Base-by-base conservation (phyloP, 768 basidiomycete genomes). In the Mycena amicta region DNA sequence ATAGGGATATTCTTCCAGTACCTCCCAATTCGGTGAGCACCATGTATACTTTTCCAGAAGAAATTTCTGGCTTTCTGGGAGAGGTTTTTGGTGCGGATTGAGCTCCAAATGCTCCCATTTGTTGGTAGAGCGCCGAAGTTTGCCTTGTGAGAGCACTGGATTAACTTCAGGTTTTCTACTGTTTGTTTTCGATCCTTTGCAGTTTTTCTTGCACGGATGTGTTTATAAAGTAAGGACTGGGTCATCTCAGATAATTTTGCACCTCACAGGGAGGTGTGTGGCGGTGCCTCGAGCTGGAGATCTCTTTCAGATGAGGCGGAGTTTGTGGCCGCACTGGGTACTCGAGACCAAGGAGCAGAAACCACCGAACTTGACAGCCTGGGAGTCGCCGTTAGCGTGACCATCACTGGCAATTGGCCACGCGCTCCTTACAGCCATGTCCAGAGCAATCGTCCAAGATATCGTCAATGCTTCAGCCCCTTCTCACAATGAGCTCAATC, bases 1-100 rank as follows among this genome's bases (percentile, higher is more conserved):
- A 22, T 26, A 3, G 51, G 54, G 15, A 61, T 57, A 40, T 58
- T 40, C 6, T 28, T 23, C 63, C 63, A 64, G 52, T 49, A 61
- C 6, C 26, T 37, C n/a, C n/a, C n/a, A n/a, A n/a, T n/a, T n/a
- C n/a, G n/a, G n/a, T n/a, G n/a, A n/a, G n/a, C n/a, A n/a, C n/a
- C n/a, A n/a, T n/a, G n/a, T n/a, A n/a, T n/a, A n/a, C n/a, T n/a
- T n/a, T n/a, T n/a, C n/a, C n/a, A 64, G 3, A 57, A 27, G 55
- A 61, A 64, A 26, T 50, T 64, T 12, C 37, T 13, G 13, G 43
- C 26, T 13, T 23, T 20, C 2, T 43, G 11, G 0, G 45, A 30
- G n/a, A n/a, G n/a, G n/a, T n/a, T n/a, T n/a, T n/a, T n/a, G n/a
- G n/a, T n/a, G n/a, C n/a, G n/a, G n/a, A 2, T 49, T 16, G 30